phyloP scores from a whole-genome alignment of 495 filamentous ascomycete species.

The Copromyces sp. region DNA sequence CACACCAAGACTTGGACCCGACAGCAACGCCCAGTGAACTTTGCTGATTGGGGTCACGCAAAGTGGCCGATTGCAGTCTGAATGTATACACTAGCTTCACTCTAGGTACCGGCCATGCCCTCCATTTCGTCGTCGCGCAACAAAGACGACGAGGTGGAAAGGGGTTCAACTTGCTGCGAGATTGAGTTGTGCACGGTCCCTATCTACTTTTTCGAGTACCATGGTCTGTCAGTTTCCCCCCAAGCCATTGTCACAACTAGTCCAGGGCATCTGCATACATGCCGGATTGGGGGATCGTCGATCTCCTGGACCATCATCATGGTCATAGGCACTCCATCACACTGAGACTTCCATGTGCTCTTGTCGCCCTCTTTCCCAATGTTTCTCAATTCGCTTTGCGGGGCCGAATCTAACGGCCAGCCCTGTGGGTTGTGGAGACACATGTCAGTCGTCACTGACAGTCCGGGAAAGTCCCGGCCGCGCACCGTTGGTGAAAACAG shows the following conservation, averaged over 20 bases:
- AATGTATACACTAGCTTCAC: background rate
- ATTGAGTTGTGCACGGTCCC: background rate
- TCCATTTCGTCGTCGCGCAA: background rate
- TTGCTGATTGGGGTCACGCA: background rate
- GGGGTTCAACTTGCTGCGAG: background rate
- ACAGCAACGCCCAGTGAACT: background rate
- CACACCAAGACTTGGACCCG: background rate
- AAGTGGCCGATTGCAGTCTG: background rate
- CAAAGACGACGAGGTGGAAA: background rate
- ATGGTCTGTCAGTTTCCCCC: background rate
- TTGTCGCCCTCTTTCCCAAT: background rate
- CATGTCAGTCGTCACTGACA: background rate
- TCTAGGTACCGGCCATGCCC: background rate
- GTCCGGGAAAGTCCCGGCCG: background rate
- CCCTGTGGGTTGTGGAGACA: background rate
- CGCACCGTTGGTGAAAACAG: background rate
- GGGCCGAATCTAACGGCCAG: background rate
- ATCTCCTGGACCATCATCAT: background rate
- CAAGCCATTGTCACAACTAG: background rate
- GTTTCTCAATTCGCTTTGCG: background rate
- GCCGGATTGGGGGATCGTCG: background rate
- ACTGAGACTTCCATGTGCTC: background rate
- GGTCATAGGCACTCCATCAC: background rate
- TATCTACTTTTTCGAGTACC: background rate
- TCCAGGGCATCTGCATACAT: background rate